Base-by-base conservation (phyloP, 2,329 filamentous ascomycete species). In the Ophiocordyceps unilateralis region DNA sequence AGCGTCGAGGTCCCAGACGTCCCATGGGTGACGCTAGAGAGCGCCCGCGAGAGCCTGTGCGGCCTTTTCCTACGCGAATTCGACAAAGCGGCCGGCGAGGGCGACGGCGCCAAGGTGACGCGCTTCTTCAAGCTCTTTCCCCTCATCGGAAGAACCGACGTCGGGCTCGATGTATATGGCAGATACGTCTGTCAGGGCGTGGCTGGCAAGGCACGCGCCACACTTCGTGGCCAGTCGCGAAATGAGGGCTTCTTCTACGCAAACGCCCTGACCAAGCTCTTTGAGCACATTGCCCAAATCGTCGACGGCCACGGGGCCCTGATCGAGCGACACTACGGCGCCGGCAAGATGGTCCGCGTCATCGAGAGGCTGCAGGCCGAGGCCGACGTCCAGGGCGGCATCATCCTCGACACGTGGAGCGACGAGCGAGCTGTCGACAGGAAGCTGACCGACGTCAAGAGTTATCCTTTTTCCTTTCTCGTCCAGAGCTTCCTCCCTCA, bases 61-160 rank as follows among this genome's bases (percentile, higher is more conserved):
- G 81, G 77, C 1, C 67, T 98, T 46, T 98, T 98, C 62, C 63
- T 96, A 56, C 74, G 89, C 46, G 91, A 98, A 64, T 98, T 98
- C 53, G 87, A 96, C 54, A 91, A 82, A 60, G 91, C 91, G 0
- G 83, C 88, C 2, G 73, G 76, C 47, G 87, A 91, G 37, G 81
- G 76, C n/a, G 88, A 96, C 53, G 87, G 85, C 4, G 74, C 83
- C 21, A 86, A 83, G 58, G 85, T 98, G 43, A 95, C 91, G 1
- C 72, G 91, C 37, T 98, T 98, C 67, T 98, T 98, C 67, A 98
- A 98, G 66, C 68, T 98, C 32, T 98, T 98, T 54, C 91, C 91
- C 15, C 67, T 98, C 30, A 95, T 98, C 55, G 88, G 83, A 14
- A 75, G 88, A 47, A 80, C 85, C 3, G 84, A 93, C 44, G 83